These are phyloP conservation scores for Hypoxylon lienhwacheense DNA, from an alignment of 495 filamentous ascomycete genomes.

Conservation along the genomic window DNA sequence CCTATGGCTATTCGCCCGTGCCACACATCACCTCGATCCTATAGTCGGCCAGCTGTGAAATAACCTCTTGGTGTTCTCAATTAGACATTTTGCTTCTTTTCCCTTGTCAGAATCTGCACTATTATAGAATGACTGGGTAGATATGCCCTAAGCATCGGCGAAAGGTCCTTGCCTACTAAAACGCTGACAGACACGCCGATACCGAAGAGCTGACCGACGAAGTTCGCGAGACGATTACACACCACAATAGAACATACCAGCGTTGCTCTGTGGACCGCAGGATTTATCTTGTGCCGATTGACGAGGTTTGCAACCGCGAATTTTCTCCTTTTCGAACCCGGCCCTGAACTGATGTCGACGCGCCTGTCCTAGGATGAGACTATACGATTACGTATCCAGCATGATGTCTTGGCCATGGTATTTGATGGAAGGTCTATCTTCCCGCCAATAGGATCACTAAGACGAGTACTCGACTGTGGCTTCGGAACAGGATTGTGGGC, in stretches of 20 bases:
- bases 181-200: conserved; percentile 33
- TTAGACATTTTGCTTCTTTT: conserved; percentile 20
- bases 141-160: conserved; percentile 22
- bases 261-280: conserved; percentile 70
- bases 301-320: conserved; percentile 62
- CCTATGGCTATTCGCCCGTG: conserved; percentile 19
- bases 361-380: conserved; percentile 68
- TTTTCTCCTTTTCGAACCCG: conserved; percentile 19
- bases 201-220: conserved; percentile 42
- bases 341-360: conserved; percentile 23
- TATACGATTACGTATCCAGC: conserved; percentile 70
- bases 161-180: conserved; percentile 30
- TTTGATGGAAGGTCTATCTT: conserved; percentile 82
- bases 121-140: conserved; percentile 38
- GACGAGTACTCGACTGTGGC: conserved; percentile 75
- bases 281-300: conserved; percentile 78
- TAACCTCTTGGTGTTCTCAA: conserved; percentile 15
- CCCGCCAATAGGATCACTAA: conserved; percentile 65
- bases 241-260: conserved; percentile 72
- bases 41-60: conserved; percentile 20
- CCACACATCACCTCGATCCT: conserved; percentile 20
- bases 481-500: conserved; percentile 64
- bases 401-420: conserved; percentile 68
- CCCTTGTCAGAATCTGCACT: conserved; percentile 7
- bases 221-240: conserved; percentile 63